Evolutionary conservation across 2,329 filamentous ascomycete genomes (phyloP).

Genomic region (Didymellaceae sp.): DNA sequence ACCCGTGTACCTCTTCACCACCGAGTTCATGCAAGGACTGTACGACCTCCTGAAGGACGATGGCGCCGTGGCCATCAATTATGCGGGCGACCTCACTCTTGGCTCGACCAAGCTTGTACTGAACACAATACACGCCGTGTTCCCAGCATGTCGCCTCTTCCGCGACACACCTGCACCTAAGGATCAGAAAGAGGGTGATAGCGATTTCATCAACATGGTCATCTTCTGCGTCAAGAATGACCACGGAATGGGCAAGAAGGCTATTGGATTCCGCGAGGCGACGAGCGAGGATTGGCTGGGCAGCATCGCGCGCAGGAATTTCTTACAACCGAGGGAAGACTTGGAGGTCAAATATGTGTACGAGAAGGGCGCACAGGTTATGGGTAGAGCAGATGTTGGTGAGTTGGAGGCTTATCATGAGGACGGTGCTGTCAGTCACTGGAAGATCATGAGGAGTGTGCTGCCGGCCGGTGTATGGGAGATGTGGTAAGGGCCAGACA

Average conservation of each 20-base stretch:
- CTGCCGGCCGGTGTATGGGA: conserved; percentile 83
- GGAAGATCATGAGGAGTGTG: conserved; percentile 88
- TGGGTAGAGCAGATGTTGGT: conserved; percentile 69
- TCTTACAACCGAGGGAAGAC: conserved; percentile 75
- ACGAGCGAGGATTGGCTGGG: conserved; percentile 70
- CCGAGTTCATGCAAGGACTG: conserved; percentile 79
- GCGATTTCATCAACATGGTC: conserved; percentile 93
- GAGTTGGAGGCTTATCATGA: conserved; percentile 75
- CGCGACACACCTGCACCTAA: conserved; percentile 71
- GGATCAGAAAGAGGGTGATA: conserved; percentile 39
- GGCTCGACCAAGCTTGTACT: conserved; percentile 79
- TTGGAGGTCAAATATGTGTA: conserved; percentile 58
- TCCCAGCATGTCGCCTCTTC: conserved; percentile 90
- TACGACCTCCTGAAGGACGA: conserved; percentile 73
- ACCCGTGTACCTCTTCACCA: conserved; percentile 84
- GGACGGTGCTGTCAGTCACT: conserved; percentile 81
- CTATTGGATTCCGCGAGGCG: conserved; percentile 71
- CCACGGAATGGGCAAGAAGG: conserved; percentile 36
- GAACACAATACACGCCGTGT: conserved; percentile 80
- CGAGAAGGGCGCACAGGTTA: conserved; percentile 56
- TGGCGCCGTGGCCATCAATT: conserved; percentile 93
- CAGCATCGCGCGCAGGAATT: conserved; percentile 72
- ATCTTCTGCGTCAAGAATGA: conserved; percentile 83
- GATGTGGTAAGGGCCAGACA: no score
- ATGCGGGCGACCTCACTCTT: conserved; percentile 84